Evolutionary conservation across 2,329 filamentous ascomycete species (phyloP), one percentile per base, ranked within the genome.

Genomic region (Xylariaceae sp.): DNA sequence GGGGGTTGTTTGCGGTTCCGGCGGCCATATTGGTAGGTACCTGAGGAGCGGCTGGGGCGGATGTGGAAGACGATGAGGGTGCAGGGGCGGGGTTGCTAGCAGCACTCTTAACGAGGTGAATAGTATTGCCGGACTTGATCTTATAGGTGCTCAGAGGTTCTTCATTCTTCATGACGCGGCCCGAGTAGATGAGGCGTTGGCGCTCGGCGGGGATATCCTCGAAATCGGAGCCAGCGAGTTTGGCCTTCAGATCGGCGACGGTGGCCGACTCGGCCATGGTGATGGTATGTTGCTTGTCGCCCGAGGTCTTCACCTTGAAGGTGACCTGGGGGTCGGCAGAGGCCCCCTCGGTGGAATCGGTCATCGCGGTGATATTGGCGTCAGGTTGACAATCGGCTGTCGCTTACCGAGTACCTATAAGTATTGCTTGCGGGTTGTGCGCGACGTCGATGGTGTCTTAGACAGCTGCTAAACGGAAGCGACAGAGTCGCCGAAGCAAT

Each of bases 261-360:
- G 88, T 89, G 42, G 88, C 90, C 29, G 84, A 83, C 61, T 88
- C 82, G 53, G 88, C 75, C 68, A 97, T 86, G 51, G 91, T 95
- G 70, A 99, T 79, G 46, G 83, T 86, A 70, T 91, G 92, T 73
- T 89, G 91, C 71, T 84, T 86, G 70, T 97, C 92, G 65, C 87
- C 88, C n/a, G 91, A 92, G n/a, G 91, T 90, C 80, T 97, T 99
- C 75, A 99, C 87, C 77, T 92, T 94, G 84, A 99, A 97, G 72
- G 90, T 96, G 76, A 99, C 78, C 67, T 92, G 86, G 67, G 86
- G 77, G 68, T 92, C 90, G 66, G 84, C 81, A 67, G 77, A 44
- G 27, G 42, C 70, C 62, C 79, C 72, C 56, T 82, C 80, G 64
- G 77, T 72, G 68, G 82, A 83, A 72, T 90, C 87, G 70, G 87